Evolutionary conservation across 176 grass and related monocot species (phyloP).

Genomic region (barley (Hordeum vulgare)): MorexV3_pseudomolecules_assembly NC_058520.1:81734606-81735105

Average conservation of each 20-base stretch:
- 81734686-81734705: slow-evolving; percentile 28
- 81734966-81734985: too few species aligned
- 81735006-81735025: too few species aligned
- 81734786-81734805: slow-evolving; percentile 48
- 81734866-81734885: background rate
- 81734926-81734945: too few species aligned
- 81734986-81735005: too few species aligned
- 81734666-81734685: slow-evolving; percentile 36
- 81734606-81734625: slow-evolving; percentile 43
- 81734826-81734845: slow-evolving; percentile 34
- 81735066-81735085: too few species aligned
- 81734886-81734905: background rate
- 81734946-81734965: too few species aligned
- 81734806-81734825: slow-evolving; percentile 27
- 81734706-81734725: slow-evolving; percentile 31
- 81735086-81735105: too few species aligned
- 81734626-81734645: slow-evolving; percentile 47
- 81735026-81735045: too few species aligned
- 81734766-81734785: slow-evolving; percentile 39
- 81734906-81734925: too few species aligned
- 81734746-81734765: slow-evolving; percentile 40
- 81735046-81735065: too few species aligned
- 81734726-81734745: slow-evolving; percentile 36
- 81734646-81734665: slow-evolving; percentile 13
- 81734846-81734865: background rate